Conservation (phyloP, 768 basidiomycete genomes). For the Filobasidium floriforme region DNA sequence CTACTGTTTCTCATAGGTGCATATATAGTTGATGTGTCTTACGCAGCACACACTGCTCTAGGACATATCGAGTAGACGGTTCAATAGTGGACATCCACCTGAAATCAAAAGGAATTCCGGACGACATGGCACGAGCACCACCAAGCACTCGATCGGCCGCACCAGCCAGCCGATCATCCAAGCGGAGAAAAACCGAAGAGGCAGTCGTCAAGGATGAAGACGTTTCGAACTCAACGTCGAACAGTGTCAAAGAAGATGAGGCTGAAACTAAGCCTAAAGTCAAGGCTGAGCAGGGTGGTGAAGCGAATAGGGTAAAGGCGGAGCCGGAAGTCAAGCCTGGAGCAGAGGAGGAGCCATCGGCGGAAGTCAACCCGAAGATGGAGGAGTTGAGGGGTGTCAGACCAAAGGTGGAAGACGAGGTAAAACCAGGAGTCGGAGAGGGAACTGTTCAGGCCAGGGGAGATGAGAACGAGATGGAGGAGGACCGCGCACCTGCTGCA, state of each 20-base stretch:
- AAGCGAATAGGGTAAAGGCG: neutral
- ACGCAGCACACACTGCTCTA: too few relatives aligned
- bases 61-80: too few relatives aligned
- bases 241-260: neutral
- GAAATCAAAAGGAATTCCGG: too few relatives aligned
- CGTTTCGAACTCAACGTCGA: neutral
- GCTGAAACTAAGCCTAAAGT: neutral
- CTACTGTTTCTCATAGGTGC: too few relatives aligned
- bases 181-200: neutral
- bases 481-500: neutral
- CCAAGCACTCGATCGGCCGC: neutral
- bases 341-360: too few relatives aligned
- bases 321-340: too few relatives aligned
- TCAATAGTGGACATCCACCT: too few relatives aligned
- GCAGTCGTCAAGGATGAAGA: neutral
- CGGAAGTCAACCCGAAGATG: too few relatives aligned
- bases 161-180: neutral
- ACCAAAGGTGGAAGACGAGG: neutral
- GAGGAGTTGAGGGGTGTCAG: too few relatives aligned
- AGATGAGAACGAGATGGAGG: neutral
- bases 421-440: neutral
- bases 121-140: neutral
- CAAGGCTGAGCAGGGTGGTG: neutral
- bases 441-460: neutral
- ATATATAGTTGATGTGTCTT: too few relatives aligned